Percentiles rank a stretch among this genome's conserved stretches.
Evolutionary conservation across 2,329 filamentous ascomycete species (phyloP).

Genomic region (Sclerotinia glacialis): DNA sequence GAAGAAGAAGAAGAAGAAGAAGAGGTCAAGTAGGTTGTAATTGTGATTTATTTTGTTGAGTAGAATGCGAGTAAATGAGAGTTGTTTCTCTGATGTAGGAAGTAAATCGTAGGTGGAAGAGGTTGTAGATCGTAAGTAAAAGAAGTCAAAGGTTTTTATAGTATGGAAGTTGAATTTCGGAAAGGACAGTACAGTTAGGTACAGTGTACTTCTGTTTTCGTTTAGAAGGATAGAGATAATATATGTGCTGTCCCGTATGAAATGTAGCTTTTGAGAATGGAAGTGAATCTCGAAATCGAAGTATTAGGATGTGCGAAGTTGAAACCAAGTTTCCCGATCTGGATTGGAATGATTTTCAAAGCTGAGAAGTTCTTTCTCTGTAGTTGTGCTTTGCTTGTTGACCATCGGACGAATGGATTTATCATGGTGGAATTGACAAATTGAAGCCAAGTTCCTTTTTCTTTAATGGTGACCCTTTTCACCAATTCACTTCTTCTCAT

Average conservation of each 20-base stretch:
- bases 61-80: neutral
- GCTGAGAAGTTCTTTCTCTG: neutral
- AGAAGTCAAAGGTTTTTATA: neutral
- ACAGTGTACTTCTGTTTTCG: neutral
- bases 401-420: neutral
- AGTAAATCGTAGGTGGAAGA: too few relatives aligned
- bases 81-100: neutral
- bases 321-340: neutral
- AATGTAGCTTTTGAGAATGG: neutral
- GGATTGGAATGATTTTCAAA: neutral
- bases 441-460: neutral
- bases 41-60: neutral
- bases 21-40: neutral
- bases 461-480: neutral
- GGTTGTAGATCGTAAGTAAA: neutral
- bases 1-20: neutral
- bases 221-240: neutral
- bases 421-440: neutral
- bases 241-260: neutral
- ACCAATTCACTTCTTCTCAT: slow-evolving; percentile 1
- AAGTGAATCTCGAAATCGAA: slow-evolving; percentile 12
- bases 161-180: neutral
- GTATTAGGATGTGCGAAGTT: neutral
- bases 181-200: neutral
- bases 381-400: too few relatives aligned